phyloP scores from a whole-genome alignment of 371 early-diverging fungal genomes.

The Mortierella sp. region DNA sequence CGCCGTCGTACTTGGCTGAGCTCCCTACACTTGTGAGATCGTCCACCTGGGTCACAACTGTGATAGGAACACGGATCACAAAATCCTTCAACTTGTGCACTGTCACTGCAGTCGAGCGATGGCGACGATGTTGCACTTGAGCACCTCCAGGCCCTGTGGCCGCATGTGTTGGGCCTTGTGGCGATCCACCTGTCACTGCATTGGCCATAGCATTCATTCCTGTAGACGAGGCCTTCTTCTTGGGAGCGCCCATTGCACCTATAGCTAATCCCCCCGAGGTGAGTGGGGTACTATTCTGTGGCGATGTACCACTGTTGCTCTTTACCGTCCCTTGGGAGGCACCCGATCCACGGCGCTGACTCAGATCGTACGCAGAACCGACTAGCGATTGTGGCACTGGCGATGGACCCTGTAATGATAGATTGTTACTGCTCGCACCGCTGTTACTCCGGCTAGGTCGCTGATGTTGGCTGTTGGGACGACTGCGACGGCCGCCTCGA shows the following conservation, averaged over 20 bases:
- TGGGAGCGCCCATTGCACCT: slow-evolving; percentile 22
- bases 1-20: neutral
- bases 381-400: slow-evolving; percentile 7
- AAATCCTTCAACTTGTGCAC: slow-evolving; percentile 49
- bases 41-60: slow-evolving; percentile 38
- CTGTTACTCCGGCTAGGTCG: slow-evolving; percentile 18
- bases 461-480: neutral
- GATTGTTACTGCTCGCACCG: neutral
- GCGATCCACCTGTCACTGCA: slow-evolving; percentile 1
- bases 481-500: neutral
- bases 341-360: slow-evolving; percentile 15
- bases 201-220: slow-evolving; percentile 12
- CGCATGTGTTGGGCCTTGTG: neutral
- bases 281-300: neutral
- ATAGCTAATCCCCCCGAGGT: slow-evolving; percentile 14
- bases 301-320: slow-evolving; percentile 1
- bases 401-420: neutral
- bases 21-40: slow-evolving; percentile 13
- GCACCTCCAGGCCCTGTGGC: neutral
- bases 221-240: slow-evolving; percentile 26
- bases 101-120: neutral
- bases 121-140: neutral
- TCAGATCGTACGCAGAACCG: slow-evolving; percentile 7
- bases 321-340: slow-evolving; percentile 22
- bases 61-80: slow-evolving; percentile 49